These are phyloP conservation scores for Phaeosphaeriaceae sp. DNA, from an alignment of 2,329 filamentous ascomycete species.

Conservation along the genomic window DNA sequence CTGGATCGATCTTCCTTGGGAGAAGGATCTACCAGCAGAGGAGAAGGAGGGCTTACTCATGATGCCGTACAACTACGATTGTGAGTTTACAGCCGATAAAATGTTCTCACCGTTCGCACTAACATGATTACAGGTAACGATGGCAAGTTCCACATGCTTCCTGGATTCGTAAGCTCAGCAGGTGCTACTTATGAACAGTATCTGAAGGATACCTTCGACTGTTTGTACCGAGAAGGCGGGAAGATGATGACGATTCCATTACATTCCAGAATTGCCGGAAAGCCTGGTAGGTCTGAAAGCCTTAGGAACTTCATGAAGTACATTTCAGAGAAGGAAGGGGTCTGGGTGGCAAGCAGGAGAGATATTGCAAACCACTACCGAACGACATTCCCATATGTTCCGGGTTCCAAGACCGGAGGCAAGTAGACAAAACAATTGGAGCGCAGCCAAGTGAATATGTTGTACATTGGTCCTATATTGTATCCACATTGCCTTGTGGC, in stretches of 20 bases:
- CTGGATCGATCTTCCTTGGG: conserved; percentile 61
- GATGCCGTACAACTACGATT: conserved; percentile 63
- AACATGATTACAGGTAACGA: conserved; percentile 36
- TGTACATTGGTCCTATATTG: no score
- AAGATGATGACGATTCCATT: conserved; percentile 65
- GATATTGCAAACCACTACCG: conserved; percentile 60
- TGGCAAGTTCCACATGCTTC: conserved; percentile 54
- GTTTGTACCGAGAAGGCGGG: conserved; percentile 60
- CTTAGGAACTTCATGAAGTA: conserved; percentile 62
- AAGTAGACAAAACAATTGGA: neutral
- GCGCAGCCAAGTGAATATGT: neutral
- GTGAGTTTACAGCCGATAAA: conserved; percentile 1
- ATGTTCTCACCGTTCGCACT: neutral
- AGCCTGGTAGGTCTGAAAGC: conserved; percentile 60
- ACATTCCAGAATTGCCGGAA: conserved; percentile 61
- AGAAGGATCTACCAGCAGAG: conserved; percentile 49
- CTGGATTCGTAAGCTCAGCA: conserved; percentile 51
- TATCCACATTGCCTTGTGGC: no score
- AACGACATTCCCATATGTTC: conserved; percentile 55
- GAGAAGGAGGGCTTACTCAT: conserved; percentile 62
- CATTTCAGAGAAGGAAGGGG: conserved; percentile 59
- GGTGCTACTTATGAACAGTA: conserved; percentile 53
- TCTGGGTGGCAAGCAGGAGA: conserved; percentile 62
- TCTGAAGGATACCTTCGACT: conserved; percentile 61
- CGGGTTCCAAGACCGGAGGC: conserved; percentile 20